phyloP scores from a whole-genome alignment of 139 green algal species.

The Desmodesmus armatus region DNA sequence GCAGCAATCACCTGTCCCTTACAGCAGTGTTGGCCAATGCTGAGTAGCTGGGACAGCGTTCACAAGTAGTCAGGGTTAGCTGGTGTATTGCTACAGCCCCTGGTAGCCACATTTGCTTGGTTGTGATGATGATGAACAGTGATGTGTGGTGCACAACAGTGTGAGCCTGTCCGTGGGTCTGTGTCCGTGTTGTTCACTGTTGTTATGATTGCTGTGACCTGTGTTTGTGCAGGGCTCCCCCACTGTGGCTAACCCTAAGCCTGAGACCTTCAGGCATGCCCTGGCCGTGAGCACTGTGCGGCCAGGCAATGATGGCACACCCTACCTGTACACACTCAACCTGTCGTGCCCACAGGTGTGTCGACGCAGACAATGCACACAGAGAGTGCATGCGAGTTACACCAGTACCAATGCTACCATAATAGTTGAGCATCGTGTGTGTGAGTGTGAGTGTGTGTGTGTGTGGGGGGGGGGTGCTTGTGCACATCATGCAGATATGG shows the following conservation, averaged over 20 bases:
- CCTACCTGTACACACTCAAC: slow-evolving; percentile 90
- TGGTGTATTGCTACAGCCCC: no score
- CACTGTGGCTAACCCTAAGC: slow-evolving; percentile 53
- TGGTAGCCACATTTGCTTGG: no score
- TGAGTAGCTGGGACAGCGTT: no score
- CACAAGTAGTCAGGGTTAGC: no score
- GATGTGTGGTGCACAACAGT: no score
- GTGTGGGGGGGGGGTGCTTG: not conserved
- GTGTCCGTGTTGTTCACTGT: not conserved
- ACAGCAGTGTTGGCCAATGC: no score
- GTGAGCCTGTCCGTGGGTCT: not conserved
- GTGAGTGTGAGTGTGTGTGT: not conserved
- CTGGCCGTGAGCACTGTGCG: slow-evolving; percentile 74
- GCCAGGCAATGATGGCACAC: slow-evolving; percentile 60
- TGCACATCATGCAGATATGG: not conserved
- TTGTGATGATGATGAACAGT: no score
- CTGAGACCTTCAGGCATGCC: slow-evolving; percentile 84
- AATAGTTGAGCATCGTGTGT: not conserved
- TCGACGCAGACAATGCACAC: not conserved
- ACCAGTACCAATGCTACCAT: not conserved
- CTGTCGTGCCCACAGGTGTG: slow-evolving; percentile 73
- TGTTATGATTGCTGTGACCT: not conserved
- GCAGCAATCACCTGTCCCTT: no score
- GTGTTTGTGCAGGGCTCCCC: slow-evolving; percentile 78
- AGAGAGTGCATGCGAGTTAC: not conserved